Evolutionary conservation across 805 yeast genomes (phyloP).

Genomic region (Candida tammaniensis): DNA sequence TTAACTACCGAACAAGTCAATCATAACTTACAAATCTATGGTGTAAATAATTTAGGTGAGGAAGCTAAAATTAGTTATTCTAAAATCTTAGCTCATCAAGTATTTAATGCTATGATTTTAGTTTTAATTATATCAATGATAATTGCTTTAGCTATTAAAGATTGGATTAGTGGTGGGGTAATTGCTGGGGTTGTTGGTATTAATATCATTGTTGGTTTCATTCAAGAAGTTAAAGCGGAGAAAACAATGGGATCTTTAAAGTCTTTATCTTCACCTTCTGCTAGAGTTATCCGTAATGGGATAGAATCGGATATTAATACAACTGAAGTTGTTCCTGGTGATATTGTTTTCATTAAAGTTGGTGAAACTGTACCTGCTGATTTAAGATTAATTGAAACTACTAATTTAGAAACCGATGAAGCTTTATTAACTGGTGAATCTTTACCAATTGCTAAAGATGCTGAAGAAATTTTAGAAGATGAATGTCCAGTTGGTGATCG

Average conservation of each 20-base stretch:
- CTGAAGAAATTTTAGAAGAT: constrained; percentile 25
- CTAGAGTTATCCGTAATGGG: constrained; percentile 64
- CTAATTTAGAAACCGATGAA: constrained; percentile 71
- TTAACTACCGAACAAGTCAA: constrained; percentile 18
- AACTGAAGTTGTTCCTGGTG: constrained; percentile 71
- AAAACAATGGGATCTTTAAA: constrained; percentile 74
- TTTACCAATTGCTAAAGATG: constrained; percentile 58
- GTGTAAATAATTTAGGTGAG: constrained; percentile 62
- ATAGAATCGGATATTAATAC: constrained; percentile 55
- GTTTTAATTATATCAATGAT: constrained; percentile 68
- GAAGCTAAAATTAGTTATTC: constrained; percentile 52
- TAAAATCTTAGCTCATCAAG: constrained; percentile 60
- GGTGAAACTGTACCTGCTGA: constrained; percentile 82
- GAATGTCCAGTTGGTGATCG: constrained; percentile 69
- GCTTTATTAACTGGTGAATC: constrained; percentile 68
- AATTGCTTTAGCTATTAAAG: constrained; percentile 68
- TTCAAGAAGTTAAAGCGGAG: constrained; percentile 73
- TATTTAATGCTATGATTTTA: constrained; percentile 75
- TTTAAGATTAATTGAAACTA: constrained; percentile 52
- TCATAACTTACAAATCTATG: constrained; percentile 33
- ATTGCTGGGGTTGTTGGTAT: constrained; percentile 64
- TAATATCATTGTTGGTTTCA: constrained; percentile 64
- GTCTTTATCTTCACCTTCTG: constrained; percentile 67
- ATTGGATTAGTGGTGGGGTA: constrained; percentile 83
- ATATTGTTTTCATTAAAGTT: constrained; percentile 56